Conservation (phyloP, 2,329 filamentous ascomycete genomes). For the Sclerotinia sclerotiorum region DNA sequence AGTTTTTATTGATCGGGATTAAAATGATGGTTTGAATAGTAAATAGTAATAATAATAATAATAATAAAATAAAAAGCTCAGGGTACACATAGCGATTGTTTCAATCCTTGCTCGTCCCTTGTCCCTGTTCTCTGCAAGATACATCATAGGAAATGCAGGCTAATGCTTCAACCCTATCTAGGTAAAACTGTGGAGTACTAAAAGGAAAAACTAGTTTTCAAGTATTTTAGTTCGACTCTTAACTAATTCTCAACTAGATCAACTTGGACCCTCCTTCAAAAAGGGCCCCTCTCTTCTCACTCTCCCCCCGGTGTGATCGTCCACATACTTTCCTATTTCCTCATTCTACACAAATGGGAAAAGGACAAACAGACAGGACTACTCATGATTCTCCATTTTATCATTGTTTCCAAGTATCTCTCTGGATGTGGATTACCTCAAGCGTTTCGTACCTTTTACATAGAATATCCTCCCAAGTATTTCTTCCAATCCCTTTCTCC, state of each 20-base stretch:
- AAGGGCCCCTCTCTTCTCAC: background rate
- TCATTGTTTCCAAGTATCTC: slow-evolving; percentile 5
- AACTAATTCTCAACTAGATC: background rate
- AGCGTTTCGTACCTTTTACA: background rate
- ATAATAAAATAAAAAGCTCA: background rate
- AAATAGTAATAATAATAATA: no score
- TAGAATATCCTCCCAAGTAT: slow-evolving; percentile 14
- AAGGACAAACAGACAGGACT: slow-evolving; percentile 19
- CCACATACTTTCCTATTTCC: slow-evolving; percentile 32
- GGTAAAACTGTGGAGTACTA: background rate
- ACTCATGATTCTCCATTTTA: slow-evolving; percentile 13
- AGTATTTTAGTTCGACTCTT: background rate
- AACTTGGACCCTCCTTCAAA: background rate
- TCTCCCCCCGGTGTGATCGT: slow-evolving; percentile 31
- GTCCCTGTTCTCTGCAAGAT: background rate
- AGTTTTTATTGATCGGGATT: background rate
- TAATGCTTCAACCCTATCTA: background rate
- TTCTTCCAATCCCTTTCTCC: background rate
- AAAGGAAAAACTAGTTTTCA: background rate
- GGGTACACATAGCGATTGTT: background rate
- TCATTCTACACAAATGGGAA: background rate
- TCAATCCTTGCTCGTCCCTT: background rate
- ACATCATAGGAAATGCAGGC: background rate
- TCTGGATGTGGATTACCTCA: background rate
- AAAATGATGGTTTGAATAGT: no score